Evolutionary conservation across 495 filamentous ascomycete species (phyloP).

Genomic region (Lentithecium fluviatile): DNA sequence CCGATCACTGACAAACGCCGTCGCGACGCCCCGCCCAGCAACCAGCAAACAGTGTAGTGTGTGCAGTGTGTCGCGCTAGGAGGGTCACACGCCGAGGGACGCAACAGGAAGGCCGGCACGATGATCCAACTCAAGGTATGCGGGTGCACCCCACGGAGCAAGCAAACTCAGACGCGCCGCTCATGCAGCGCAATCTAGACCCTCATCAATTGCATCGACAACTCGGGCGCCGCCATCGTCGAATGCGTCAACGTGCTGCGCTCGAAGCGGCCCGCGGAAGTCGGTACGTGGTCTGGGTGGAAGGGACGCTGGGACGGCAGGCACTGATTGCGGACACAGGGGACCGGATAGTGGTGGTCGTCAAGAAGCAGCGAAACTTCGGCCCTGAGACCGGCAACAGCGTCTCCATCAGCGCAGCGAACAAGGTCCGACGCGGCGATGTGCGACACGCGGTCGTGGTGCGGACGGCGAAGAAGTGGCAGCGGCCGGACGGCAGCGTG

Average conservation of each 20-base stretch:
- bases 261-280: slow-evolving; percentile 84
- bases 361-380: slow-evolving; percentile 88
- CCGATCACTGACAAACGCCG: neutral
- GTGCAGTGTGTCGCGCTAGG: neutral
- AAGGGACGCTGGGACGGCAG: neutral
- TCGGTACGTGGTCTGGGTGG: slow-evolving; percentile 61
- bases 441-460: slow-evolving; percentile 96
- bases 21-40: neutral
- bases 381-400: slow-evolving; percentile 61
- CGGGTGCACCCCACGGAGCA: neutral
- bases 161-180: slow-evolving; percentile 1
- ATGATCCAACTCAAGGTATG: slow-evolving; percentile 99
- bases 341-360: slow-evolving; percentile 94
- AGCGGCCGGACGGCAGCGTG: slow-evolving; percentile 81
- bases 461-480: slow-evolving; percentile 80
- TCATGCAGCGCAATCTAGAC: slow-evolving; percentile 57
- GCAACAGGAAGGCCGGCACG: slow-evolving; percentile 42
- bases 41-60: neutral
- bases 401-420: slow-evolving; percentile 62
- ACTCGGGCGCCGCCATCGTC: slow-evolving; percentile 96
- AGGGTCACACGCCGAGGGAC: slow-evolving; percentile 1
- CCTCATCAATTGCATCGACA: slow-evolving; percentile 99
- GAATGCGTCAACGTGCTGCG: slow-evolving; percentile 91
- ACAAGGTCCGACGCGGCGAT: slow-evolving; percentile 94
- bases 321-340: slow-evolving; percentile 52